Conservation (phyloP, 2,329 filamentous ascomycete genomes). For the Botrytis sinoallii region DNA sequence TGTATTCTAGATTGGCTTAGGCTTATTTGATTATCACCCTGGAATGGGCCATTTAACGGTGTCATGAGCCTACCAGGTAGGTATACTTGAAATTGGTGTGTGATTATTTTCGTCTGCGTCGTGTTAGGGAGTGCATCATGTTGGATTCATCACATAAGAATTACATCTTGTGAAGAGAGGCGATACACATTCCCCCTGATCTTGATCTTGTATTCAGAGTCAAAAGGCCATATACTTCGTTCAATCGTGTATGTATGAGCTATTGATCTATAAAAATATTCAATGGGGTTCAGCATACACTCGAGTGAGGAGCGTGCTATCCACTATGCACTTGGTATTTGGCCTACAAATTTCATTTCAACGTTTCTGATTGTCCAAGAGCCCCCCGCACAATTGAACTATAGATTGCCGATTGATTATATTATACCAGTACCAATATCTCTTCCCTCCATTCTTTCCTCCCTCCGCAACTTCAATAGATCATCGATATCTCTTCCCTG, state of each 20-base stretch:
- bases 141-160: not conserved
- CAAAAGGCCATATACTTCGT: not conserved
- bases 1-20: not conserved
- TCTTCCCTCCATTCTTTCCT: not conserved
- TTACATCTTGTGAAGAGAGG: not conserved
- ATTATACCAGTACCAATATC: not conserved
- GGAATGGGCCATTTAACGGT: not conserved
- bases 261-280: too few relatives aligned
- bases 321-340: not conserved
- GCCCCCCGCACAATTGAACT: too few relatives aligned
- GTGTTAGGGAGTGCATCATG: conserved; percentile 45
- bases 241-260: not conserved
- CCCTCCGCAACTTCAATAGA: not conserved
- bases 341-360: not conserved
- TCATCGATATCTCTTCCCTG: not conserved
- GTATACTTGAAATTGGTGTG: not conserved
- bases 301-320: not conserved
- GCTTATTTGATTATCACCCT: not conserved
- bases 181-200: not conserved
- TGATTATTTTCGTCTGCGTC: not conserved
- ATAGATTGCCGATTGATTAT: not conserved
- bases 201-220: not conserved
- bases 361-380: not conserved
- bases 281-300: not conserved
- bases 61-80: not conserved